Base-by-base conservation (phyloP, 1,284 basidiomycete genomes). In the Moesziomyces antarcticus region DNA sequence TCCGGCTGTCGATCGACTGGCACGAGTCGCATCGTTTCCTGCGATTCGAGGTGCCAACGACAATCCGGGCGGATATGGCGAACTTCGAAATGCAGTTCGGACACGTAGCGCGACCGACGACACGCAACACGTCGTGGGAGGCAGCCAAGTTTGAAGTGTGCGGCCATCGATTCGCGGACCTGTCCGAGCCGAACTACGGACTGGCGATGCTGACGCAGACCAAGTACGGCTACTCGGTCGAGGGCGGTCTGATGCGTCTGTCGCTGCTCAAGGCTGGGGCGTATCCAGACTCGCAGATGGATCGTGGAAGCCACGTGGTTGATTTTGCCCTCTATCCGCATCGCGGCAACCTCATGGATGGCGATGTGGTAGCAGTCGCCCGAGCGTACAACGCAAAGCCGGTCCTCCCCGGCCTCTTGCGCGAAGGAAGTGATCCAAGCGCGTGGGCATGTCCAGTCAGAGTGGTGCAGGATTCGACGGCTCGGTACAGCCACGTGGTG, bases 51-150 rank as follows among this genome's bases (percentile, higher is more conserved):
- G 84, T 97, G 3, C 96, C 95, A 0, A 87, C 97, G 44, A 88
- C 92, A 73, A 92, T 98, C 54, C 90, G 91, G 68, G 90, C 88
- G 75, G 90, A 91, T 54, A 88, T 89, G 55, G 95, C 94, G 0
- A 93, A 90, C 1, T 97, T 94, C 83, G 95, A 98, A 84, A 93
- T 92, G 2, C 94, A 94, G 75, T 97, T 96, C 73, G 96, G 96
- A 1, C 89, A 89, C 78, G 89, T 95, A 18, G 90, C 93, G 77
- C 88, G 94, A 51, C 92, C 95, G 0, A 97, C 94, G 2, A 92
- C 95, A 85, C 92, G 93, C 85, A 97, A 97, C 80, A 97, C 94
- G 3, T 56, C 54, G 27, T 71, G 69, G 67, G 75, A 74, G 33
- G 66, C 70, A 11, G 92, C 91, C 62, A 90, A 90, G 78, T 91